Percentiles rank a stretch among this genome's conserved stretches.
phyloP scores from a whole-genome alignment of 768 basidiomycete genomes.

The Rhizopogon vesiculosus region DNA sequence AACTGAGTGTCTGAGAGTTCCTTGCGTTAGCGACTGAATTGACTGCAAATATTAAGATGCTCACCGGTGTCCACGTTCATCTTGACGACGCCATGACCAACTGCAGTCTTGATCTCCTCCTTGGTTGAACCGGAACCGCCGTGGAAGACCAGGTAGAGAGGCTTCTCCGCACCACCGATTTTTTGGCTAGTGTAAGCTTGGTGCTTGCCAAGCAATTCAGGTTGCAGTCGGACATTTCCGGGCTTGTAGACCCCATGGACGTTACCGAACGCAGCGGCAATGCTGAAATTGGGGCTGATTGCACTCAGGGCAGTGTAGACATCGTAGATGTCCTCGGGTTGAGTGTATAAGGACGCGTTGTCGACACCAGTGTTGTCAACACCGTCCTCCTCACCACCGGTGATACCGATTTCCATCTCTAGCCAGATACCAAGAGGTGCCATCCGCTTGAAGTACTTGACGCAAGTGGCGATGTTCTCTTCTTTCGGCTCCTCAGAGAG shows the following conservation, averaged over 20 bases:
- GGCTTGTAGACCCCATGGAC: constrained; percentile 99
- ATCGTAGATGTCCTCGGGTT: constrained; percentile 93
- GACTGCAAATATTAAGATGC: background rate
- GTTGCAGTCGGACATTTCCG: constrained; percentile 92
- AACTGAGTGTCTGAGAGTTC: constrained; percentile 74
- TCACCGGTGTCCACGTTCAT: constrained; percentile 95
- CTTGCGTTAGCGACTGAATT: constrained; percentile 2
- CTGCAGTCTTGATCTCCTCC: constrained; percentile 92
- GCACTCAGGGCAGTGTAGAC: constrained; percentile 79
- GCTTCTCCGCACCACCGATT: constrained; percentile 63
- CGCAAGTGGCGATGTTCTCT: constrained; percentile 92
- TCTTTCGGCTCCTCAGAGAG: constrained; percentile 91
- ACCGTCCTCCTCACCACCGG: constrained; percentile 98
- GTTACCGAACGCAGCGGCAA: constrained; percentile 98
- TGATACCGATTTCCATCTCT: constrained; percentile 99
- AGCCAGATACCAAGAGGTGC: constrained; percentile 90
- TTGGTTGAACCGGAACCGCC: constrained; percentile 97
- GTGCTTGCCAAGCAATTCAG: constrained; percentile 89
- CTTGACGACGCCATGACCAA: constrained; percentile 91
- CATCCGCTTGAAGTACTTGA: constrained; percentile 94
- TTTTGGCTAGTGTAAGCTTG: constrained; percentile 71
- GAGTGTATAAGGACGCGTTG: constrained; percentile 92
- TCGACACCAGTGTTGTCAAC: constrained; percentile 97
- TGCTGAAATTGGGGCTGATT: constrained; percentile 92
- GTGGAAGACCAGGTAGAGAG: constrained; percentile 99